Percentiles rank a stretch among this genome's conserved stretches.
Conservation (phyloP, 148 eudicot genomes). For the Heliosperma pusillum region DNA sequence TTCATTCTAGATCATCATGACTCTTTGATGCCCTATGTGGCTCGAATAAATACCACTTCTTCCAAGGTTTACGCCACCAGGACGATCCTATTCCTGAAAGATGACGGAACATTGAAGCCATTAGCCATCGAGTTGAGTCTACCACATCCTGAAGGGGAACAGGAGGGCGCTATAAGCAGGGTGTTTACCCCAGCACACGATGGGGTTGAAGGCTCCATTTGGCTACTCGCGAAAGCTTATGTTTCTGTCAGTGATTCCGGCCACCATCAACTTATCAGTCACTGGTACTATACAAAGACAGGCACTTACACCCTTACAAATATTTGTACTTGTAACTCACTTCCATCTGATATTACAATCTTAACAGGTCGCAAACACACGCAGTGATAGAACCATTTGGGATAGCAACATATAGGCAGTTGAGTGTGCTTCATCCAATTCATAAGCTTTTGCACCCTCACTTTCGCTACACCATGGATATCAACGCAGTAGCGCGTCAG, state of each 20-base stretch:
- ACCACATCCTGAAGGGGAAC: slow-evolving; percentile 58
- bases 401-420: slow-evolving; percentile 72
- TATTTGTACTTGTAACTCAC: neutral
- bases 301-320: neutral
- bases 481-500: slow-evolving; percentile 68
- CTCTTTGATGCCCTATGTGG: slow-evolving; percentile 57
- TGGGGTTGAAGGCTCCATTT: slow-evolving; percentile 54
- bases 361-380: slow-evolving; percentile 65
- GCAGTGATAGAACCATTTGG: slow-evolving; percentile 70
- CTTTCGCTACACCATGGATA: slow-evolving; percentile 68
- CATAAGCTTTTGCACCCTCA: slow-evolving; percentile 81
- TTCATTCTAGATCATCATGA: slow-evolving; percentile 78
- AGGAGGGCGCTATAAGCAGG: slow-evolving; percentile 43
- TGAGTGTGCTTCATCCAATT: slow-evolving; percentile 81
- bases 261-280: slow-evolving; percentile 71
- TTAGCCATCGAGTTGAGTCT: slow-evolving; percentile 69
- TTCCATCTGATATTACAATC: neutral
- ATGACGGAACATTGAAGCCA: slow-evolving; percentile 69
- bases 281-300: slow-evolving; percentile 50
- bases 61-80: slow-evolving; percentile 68
- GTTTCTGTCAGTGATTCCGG: slow-evolving; percentile 78
- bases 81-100: slow-evolving; percentile 60
- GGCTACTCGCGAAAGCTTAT: slow-evolving; percentile 89
- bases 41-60: slow-evolving; percentile 52
- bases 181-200: slow-evolving; percentile 60